phyloP scores from a whole-genome alignment of 192 early-diverging fungal genomes.

The Podila epigama region DNA sequence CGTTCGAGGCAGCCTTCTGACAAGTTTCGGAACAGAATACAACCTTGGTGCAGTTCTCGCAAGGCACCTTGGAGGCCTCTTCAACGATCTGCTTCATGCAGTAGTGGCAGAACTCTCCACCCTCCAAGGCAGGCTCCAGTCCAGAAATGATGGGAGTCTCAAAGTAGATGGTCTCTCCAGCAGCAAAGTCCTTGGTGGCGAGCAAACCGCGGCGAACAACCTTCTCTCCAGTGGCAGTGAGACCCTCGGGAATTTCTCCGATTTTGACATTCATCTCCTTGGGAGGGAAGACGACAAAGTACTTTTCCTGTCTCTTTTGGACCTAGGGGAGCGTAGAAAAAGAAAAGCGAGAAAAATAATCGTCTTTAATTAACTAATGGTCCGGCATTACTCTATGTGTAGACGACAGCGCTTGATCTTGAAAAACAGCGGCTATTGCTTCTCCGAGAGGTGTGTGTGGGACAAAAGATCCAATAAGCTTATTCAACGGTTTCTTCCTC shows the following conservation, averaged over 20 bases:
- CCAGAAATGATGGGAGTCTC: constrained; percentile 80
- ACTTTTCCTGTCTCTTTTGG: constrained; percentile 75
- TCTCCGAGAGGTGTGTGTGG: no score
- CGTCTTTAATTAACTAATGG: background rate
- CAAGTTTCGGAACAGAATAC: constrained; percentile 79
- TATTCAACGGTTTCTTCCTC: background rate
- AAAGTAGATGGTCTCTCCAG: constrained; percentile 77
- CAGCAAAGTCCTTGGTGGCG: constrained; percentile 74
- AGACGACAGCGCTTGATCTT: background rate
- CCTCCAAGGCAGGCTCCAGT: constrained; percentile 73
- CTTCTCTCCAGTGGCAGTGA: constrained; percentile 58
- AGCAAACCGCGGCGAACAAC: constrained; percentile 74
- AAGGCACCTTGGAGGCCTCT: constrained; percentile 48
- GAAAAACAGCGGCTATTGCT: no score
- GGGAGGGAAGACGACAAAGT: constrained; percentile 85
- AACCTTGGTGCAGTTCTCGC: constrained; percentile 66
- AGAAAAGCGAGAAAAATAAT: background rate
- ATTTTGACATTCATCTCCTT: constrained; percentile 78
- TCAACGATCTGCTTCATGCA: constrained; percentile 70
- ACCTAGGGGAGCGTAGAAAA: constrained; percentile 40
- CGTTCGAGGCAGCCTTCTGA: constrained; percentile 62
- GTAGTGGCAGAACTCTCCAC: constrained; percentile 71
- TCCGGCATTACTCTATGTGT: background rate
- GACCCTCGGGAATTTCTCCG: constrained; percentile 65
- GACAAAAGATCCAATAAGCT: background rate